phyloP scores from a whole-genome alignment of 2,329 filamentous ascomycete genomes.

The Aureobasidium lini region DNA sequence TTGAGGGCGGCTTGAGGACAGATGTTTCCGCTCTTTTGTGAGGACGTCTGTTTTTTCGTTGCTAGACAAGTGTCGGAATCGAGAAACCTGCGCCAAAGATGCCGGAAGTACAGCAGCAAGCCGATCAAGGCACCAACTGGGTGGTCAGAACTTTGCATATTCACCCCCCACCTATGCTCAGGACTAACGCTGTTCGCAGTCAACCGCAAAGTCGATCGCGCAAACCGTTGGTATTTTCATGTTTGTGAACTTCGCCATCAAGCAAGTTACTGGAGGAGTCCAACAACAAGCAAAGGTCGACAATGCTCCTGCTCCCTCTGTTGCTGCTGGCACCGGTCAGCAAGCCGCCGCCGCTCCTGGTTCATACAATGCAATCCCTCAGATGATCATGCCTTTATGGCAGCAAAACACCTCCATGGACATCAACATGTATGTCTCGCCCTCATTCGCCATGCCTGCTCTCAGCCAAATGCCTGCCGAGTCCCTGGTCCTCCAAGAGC shows the following conservation, averaged over 20 bases:
- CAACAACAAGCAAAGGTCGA: constrained; percentile 17
- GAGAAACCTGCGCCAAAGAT: not conserved
- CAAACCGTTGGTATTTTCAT: constrained; percentile 55
- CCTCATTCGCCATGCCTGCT: constrained; percentile 60
- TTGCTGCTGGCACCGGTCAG: constrained; percentile 6
- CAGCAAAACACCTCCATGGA: constrained; percentile 70
- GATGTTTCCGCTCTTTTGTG: not conserved
- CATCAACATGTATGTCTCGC: constrained; percentile 75
- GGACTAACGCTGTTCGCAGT: not conserved
- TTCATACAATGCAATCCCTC: constrained; percentile 55
- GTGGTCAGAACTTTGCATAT: not conserved
- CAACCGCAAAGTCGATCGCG: constrained; percentile 27
- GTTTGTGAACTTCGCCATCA: constrained; percentile 50
- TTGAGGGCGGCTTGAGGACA: not conserved
- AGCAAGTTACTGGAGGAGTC: constrained; percentile 43
- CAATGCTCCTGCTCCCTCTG: constrained; percentile 9
- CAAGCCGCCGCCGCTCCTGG: not conserved
- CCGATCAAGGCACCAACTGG: constrained; percentile 8
- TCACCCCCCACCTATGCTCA: not conserved
- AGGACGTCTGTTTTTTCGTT: not conserved
- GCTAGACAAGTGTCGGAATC: not conserved
- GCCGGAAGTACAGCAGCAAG: constrained; percentile 15
- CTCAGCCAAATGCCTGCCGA: constrained; percentile 59
- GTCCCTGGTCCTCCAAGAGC: constrained; percentile 70
- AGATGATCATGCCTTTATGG: constrained; percentile 81